These are phyloP conservation scores for Pseudogymnoascus sp. DNA, from an alignment of 2,329 filamentous ascomycete species.

Conservation along the genomic window DNA sequence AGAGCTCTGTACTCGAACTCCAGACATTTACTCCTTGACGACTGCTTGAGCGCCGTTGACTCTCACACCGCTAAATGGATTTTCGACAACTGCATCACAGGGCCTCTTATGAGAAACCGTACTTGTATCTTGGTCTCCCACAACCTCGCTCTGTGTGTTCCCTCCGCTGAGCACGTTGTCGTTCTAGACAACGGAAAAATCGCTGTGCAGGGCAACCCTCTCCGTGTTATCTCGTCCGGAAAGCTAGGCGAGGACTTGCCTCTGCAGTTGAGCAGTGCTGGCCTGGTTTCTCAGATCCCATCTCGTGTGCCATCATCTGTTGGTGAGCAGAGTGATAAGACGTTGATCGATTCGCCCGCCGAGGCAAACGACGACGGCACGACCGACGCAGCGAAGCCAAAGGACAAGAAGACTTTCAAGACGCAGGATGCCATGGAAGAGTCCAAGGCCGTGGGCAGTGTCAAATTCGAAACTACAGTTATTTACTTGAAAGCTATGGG, in stretches of 20 bases:
- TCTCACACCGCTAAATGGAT: conserved; percentile 98
- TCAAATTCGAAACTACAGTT: conserved; percentile 78
- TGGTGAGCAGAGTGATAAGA: conserved; percentile 53
- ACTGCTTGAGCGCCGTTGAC: conserved; percentile 93
- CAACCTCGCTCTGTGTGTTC: conserved; percentile 82
- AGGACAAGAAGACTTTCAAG: conserved; percentile 34
- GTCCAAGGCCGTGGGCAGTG: conserved; percentile 73
- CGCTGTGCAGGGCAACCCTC: conserved; percentile 64
- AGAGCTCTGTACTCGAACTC: conserved; percentile 95
- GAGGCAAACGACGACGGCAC: conserved; percentile 41
- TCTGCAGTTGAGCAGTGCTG: conserved; percentile 65
- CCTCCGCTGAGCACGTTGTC: conserved; percentile 71
- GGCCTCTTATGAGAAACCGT: conserved; percentile 77
- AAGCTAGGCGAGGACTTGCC: conserved; percentile 79
- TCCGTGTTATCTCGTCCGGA: conserved; percentile 76
- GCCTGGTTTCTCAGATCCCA: conserved; percentile 61
- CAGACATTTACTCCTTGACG: conserved; percentile 82
- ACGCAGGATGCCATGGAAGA: conserved; percentile 55
- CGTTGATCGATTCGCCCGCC: conserved; percentile 36
- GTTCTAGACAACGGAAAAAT: conserved; percentile 83
- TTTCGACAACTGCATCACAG: conserved; percentile 84
- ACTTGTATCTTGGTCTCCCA: conserved; percentile 96
- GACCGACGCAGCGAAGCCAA: conserved; percentile 18
- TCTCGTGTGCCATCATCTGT: conserved; percentile 73
- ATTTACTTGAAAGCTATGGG: conserved; percentile 90